phyloP scores from a whole-genome alignment of 192 early-diverging fungal genomes.

The Backusella psychrophila region DNA sequence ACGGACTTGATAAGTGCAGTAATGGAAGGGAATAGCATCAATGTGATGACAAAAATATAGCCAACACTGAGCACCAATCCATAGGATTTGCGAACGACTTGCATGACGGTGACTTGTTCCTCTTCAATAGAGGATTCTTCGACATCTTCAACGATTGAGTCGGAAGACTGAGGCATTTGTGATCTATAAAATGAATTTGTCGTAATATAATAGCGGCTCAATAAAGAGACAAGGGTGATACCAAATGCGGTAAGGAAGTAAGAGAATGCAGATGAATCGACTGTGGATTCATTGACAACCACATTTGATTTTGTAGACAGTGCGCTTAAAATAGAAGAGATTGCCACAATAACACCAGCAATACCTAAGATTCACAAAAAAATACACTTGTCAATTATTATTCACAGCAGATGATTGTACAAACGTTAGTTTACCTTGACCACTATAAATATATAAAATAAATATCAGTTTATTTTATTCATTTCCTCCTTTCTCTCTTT shows the following conservation, averaged over 20 bases:
- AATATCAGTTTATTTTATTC: neutral
- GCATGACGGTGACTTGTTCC: neutral
- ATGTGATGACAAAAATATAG: slow-evolving; percentile 63
- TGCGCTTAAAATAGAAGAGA: slow-evolving; percentile 42
- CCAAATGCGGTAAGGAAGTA: slow-evolving; percentile 49
- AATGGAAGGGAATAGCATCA: slow-evolving; percentile 73
- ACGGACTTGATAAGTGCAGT: slow-evolving; percentile 64
- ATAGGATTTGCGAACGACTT: slow-evolving; percentile 18
- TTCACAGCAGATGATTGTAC: neutral
- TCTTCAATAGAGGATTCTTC: neutral
- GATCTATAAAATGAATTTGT: slow-evolving; percentile 40
- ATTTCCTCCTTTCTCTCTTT: neutral
- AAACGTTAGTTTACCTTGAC: slow-evolving; percentile 40
- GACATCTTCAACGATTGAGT: neutral
- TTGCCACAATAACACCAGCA: slow-evolving; percentile 66
- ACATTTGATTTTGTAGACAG: slow-evolving; percentile 18
- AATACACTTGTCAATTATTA: neutral
- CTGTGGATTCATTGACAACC: neutral
- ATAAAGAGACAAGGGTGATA: slow-evolving; percentile 38
- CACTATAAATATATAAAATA: slow-evolving; percentile 27
- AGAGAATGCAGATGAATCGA: slow-evolving; percentile 40
- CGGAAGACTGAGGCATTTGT: slow-evolving; percentile 24
- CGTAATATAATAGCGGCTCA: slow-evolving; percentile 37
- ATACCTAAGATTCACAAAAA: slow-evolving; percentile 31
- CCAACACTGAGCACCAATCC: slow-evolving; percentile 49